Base-by-base conservation (phyloP, 208 protist species). In the Trypanosoma boissoni region DNA sequence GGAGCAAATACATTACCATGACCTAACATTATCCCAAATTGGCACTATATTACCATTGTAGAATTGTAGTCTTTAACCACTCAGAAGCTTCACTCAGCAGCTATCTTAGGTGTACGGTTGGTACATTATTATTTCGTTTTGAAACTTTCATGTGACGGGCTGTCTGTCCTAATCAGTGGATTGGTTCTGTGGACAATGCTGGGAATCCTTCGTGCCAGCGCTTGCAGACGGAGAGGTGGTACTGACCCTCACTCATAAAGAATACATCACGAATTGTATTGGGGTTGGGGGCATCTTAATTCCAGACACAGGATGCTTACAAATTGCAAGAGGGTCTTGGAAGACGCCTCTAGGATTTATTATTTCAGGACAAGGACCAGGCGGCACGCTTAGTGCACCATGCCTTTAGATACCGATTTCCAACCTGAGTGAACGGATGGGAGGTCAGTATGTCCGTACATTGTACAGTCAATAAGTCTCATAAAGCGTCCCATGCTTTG, bases 221-320 rank as follows among this genome's bases (percentile, higher is more conserved):
- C 10, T 5, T 1, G 1, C 23, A 8, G 1, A 18, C 4, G 20
- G 46, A 2, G 3, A 27, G 1, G 24, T 2, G 27, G 26, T 27
- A 18, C 28, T 31, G 28, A 1, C 2, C 7, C 12, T 2, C 8
- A 18, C 34, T 59, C 18, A 49, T 50, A 14, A 67, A 46, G n/a
- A 37, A 67, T 49, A 49, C 60, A 27, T 67, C 60, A 3, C n/a
- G 48, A 8, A 18, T 43, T 18, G n/a, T n/a, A n/a, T n/a, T n/a
- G n/a, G 60, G 50, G 34, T 67, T 24, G 60, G 60, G 14, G 60
- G 32, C 21, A 18, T 58, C 10, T 14, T 58, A 23, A 26, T 67
- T 39, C 4, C 48, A 6, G 49, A 58, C 20, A 23, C 20, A 18
- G 36, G 60, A 26, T 29, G 28, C 21, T 10, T 58, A 3, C 16